phyloP scores from a whole-genome alignment of 495 filamentous ascomycete species.

The Hyaloscypha hepaticicola region DNA sequence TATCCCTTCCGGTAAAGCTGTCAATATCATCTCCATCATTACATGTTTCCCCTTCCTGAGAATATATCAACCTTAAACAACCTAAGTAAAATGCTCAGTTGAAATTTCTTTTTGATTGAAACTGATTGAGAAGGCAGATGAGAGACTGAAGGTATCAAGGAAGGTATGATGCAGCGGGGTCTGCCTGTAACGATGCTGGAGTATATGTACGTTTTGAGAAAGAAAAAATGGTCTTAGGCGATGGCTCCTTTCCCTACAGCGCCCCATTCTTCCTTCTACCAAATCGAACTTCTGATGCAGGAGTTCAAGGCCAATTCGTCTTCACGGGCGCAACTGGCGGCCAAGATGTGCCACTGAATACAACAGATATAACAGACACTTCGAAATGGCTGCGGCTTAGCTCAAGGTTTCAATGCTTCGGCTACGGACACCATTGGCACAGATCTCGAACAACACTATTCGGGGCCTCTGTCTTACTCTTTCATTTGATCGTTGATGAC shows the following conservation, averaged over 20 bases:
- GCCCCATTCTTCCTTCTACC: slow-evolving; percentile 14
- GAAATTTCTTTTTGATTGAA: too few relatives aligned
- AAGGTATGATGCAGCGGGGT: too few relatives aligned
- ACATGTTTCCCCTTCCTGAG: too few relatives aligned
- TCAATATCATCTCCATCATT: too few relatives aligned
- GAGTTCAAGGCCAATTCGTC: background rate
- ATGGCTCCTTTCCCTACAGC: slow-evolving; percentile 6
- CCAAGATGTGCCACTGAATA: background rate
- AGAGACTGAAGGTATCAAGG: too few relatives aligned
- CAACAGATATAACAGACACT: background rate
- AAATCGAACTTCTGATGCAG: background rate
- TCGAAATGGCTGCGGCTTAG: background rate
- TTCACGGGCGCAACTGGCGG: slow-evolving; percentile 2
- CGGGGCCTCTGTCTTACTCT: slow-evolving; percentile 6
- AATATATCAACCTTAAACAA: too few relatives aligned
- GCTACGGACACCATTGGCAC: slow-evolving; percentile 5
- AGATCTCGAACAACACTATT: slow-evolving; percentile 6
- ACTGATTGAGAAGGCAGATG: too few relatives aligned
- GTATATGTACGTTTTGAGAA: too few relatives aligned
- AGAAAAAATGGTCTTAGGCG: too few relatives aligned
- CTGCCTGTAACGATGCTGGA: too few relatives aligned
- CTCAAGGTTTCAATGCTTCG: slow-evolving; percentile 3
- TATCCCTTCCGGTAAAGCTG: too few relatives aligned
- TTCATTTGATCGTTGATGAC: background rate
- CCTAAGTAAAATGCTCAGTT: too few relatives aligned